Evolutionary conservation across 2,329 filamentous ascomycete genomes (phyloP).

Genomic region (Fusarium equiseti): DNA sequence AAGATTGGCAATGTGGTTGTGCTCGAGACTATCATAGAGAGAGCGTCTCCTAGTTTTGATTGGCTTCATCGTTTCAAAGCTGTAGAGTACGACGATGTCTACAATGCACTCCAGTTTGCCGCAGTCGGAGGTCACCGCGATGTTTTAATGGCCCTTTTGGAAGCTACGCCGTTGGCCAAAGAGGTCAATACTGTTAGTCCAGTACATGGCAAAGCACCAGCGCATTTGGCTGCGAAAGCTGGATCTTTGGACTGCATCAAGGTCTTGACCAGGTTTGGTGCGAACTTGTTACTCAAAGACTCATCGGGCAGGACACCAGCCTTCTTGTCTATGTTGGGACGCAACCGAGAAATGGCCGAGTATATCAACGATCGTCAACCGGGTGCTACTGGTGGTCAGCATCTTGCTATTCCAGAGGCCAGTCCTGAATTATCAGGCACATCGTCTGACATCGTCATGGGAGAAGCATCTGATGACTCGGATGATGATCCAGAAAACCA

Average conservation of each 20-base stretch:
- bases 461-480: background rate
- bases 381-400: slow-evolving; percentile 8
- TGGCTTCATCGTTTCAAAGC: slow-evolving; percentile 27
- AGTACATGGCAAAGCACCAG: slow-evolving; percentile 26
- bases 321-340: slow-evolving; percentile 25
- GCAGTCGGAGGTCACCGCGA: slow-evolving; percentile 29
- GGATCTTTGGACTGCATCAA: slow-evolving; percentile 39
- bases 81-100: slow-evolving; percentile 15
- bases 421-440: background rate
- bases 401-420: slow-evolving; percentile 14
- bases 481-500: background rate
- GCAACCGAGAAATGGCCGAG: slow-evolving; percentile 25
- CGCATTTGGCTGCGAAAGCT: slow-evolving; percentile 37
- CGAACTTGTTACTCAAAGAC: slow-evolving; percentile 34
- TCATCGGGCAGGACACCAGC: slow-evolving; percentile 36
- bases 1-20: slow-evolving; percentile 29
- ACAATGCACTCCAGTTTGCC: slow-evolving; percentile 43
- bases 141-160: slow-evolving; percentile 28
- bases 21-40: slow-evolving; percentile 32
- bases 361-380: slow-evolving; percentile 31
- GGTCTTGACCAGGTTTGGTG: slow-evolving; percentile 16
- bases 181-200: slow-evolving; percentile 24
- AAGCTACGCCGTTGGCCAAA: slow-evolving; percentile 22
- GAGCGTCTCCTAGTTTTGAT: slow-evolving; percentile 20
- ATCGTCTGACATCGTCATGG: slow-evolving; percentile 2